These are phyloP conservation scores for Oenanthe javanica DNA, from an alignment of 140 eudicot genomes.

Conservation along the genomic window DNA sequence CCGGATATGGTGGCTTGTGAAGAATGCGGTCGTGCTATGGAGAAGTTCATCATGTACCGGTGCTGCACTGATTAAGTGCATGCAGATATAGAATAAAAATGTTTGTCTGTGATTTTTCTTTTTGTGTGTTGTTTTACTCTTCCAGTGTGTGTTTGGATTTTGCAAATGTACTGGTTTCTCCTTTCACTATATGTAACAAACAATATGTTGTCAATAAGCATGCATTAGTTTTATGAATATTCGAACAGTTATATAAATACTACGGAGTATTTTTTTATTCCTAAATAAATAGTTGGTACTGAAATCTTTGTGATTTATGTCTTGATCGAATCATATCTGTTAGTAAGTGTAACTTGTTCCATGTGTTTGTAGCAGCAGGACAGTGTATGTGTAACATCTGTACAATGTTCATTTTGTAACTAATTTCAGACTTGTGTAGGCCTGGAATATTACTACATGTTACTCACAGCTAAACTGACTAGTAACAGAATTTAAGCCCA, in stretches of 20 bases:
- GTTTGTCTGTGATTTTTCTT: not conserved
- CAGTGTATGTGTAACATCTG: not conserved
- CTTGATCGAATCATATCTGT: not conserved
- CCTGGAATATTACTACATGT: not conserved
- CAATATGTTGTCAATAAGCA: not conserved
- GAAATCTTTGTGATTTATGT: not conserved
- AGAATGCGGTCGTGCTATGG: slow-evolving; percentile 80
- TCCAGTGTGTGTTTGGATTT: not conserved
- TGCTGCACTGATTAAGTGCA: slow-evolving; percentile 40
- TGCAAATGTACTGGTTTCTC: not conserved
- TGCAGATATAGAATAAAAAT: no score
- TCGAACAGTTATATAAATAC: no score
- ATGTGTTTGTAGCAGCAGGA: not conserved
- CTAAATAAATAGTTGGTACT: no score
- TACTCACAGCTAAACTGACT: not conserved
- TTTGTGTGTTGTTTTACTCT: not conserved
- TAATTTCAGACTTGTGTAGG: not conserved
- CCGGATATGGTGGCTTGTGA: slow-evolving; percentile 79
- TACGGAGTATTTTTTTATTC: no score
- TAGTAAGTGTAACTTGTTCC: not conserved
- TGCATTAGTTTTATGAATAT: not conserved
- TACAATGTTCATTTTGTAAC: not conserved
- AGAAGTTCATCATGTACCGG: slow-evolving; percentile 69
- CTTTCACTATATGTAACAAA: not conserved
- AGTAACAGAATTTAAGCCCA: not conserved